These are phyloP conservation scores for Peterozyma toletana DNA, from an alignment of 805 yeast species.

Conservation along the genomic window DNA sequence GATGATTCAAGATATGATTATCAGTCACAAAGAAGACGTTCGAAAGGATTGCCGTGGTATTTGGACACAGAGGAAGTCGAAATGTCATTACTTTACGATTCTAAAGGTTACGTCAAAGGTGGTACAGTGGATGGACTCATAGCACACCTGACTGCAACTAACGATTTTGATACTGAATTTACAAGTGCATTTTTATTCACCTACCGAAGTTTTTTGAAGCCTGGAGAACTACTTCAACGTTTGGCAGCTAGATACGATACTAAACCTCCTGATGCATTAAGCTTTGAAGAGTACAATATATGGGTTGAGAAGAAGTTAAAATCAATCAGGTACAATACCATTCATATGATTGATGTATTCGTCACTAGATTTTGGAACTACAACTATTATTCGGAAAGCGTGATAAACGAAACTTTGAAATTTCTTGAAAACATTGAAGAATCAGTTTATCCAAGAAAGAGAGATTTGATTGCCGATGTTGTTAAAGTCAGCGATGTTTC, in stretches of 20 bases:
- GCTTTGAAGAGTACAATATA: constrained; percentile 69
- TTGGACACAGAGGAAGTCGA: constrained; percentile 59
- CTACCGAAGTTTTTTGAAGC: constrained; percentile 65
- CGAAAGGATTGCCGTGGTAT: constrained; percentile 58
- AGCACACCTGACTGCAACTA: constrained; percentile 75
- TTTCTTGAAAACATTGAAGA: constrained; percentile 9
- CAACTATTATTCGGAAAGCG: constrained; percentile 42
- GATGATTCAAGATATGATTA: constrained; percentile 19
- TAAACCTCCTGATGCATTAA: constrained; percentile 82
- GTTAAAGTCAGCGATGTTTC: constrained; percentile 1
- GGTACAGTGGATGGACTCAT: constrained; percentile 76
- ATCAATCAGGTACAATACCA: constrained; percentile 60
- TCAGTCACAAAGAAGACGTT: constrained; percentile 24
- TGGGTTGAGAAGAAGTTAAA: constrained; percentile 71
- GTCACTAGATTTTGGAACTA: constrained; percentile 67
- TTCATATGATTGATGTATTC: constrained; percentile 59
- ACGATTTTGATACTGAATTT: constrained; percentile 51
- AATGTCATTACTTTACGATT: constrained; percentile 43
- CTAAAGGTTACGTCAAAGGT: constrained; percentile 70
- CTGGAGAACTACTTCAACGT: constrained; percentile 51
- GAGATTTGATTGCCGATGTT: constrained; percentile 2
- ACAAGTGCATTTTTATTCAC: constrained; percentile 67
- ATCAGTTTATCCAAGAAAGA: constrained; percentile 1
- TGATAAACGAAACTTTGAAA: constrained; percentile 21
- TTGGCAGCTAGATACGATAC: constrained; percentile 60